Conservation (phyloP, 75 land plant species). For the Larix kaempferi region DNA sequence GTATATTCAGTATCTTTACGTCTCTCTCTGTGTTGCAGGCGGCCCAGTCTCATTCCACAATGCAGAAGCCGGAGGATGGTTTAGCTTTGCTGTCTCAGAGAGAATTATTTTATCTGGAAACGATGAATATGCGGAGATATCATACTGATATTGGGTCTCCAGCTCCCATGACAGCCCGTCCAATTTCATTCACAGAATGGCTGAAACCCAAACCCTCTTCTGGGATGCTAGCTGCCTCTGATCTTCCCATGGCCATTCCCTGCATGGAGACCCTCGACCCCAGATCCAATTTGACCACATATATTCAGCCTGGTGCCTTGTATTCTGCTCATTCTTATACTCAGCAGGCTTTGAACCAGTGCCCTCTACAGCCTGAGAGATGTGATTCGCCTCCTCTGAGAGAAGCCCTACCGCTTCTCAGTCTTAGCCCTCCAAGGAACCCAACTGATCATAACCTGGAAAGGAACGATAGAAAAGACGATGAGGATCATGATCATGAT, state of each 20-base stretch:
- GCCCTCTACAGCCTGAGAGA: background rate
- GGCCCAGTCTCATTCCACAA: too few relatives aligned
- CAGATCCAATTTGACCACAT: background rate
- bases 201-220: constrained; percentile 17
- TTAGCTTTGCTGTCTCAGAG: too few relatives aligned
- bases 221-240: background rate
- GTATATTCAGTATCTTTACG: too few relatives aligned
- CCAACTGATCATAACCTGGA: background rate
- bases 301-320: background rate
- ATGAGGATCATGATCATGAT: constrained; percentile 11
- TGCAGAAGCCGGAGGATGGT: too few relatives aligned
- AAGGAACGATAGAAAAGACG: background rate
- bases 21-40: too few relatives aligned
- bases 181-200: constrained; percentile 16
- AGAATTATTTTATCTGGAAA: too few relatives aligned
- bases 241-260: constrained; percentile 7
- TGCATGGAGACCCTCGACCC: background rate
- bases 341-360: background rate
- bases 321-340: background rate
- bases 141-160: too few relatives aligned
- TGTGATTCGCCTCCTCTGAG: constrained; percentile 41
- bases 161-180: background rate
- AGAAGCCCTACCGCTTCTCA: constrained; percentile 62
- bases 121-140: too few relatives aligned
- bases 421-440: constrained; percentile 41